These are phyloP conservation scores for Camelina laxa DNA, from an alignment of 345 rosid species.

Conservation along the genomic window DNA sequence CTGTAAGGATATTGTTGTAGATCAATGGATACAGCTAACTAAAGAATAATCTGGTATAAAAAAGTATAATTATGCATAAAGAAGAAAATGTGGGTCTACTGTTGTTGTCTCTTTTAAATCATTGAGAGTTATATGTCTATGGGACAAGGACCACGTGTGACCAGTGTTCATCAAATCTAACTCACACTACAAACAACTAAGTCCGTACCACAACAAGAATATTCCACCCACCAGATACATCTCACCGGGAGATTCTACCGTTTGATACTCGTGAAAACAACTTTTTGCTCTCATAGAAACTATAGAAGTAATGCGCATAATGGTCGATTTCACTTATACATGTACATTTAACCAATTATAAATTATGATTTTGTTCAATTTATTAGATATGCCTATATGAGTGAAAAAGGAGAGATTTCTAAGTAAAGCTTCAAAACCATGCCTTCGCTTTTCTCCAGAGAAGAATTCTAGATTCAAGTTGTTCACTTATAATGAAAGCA, in stretches of 20 bases:
- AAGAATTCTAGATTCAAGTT: neutral
- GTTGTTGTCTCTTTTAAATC: conserved; percentile 24
- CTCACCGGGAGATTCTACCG: conserved; percentile 20
- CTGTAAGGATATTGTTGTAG: neutral
- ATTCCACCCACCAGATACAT: conserved; percentile 23
- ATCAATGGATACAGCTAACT: neutral
- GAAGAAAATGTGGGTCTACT: neutral
- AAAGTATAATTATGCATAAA: neutral
- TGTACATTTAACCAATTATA: neutral
- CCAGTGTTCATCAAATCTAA: conserved; percentile 26
- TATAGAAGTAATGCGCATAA: neutral
- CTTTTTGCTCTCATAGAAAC: neutral
- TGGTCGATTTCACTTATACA: neutral
- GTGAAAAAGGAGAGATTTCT: neutral
- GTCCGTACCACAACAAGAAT: conserved; percentile 16
- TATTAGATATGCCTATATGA: neutral
- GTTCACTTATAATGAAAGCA: neutral
- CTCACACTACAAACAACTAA: conserved; percentile 12
- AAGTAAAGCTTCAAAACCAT: neutral
- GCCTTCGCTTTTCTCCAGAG: no score
- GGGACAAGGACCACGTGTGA: conserved; percentile 17
- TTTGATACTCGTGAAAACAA: neutral
- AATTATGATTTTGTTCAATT: neutral
- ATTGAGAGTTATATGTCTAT: conserved; percentile 11
- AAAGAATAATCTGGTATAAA: neutral